Evolutionary conservation across 768 basidiomycete genomes (phyloP).

Genomic region (Russula lepida): DNA sequence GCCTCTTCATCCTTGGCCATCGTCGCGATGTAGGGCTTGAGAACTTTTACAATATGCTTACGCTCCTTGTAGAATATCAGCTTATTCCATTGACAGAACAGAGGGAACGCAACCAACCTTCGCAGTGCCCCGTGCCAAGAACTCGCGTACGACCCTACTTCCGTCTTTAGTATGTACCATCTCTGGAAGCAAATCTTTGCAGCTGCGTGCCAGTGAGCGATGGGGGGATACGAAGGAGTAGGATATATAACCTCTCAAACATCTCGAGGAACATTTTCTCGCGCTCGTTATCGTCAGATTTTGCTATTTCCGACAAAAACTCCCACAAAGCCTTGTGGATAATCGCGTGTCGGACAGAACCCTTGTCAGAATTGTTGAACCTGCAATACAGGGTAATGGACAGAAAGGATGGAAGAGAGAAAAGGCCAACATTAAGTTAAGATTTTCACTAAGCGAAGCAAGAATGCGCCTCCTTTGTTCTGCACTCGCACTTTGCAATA

Average conservation of each 20-base stretch:
- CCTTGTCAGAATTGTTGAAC: conserved; percentile 89
- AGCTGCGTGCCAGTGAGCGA: conserved; percentile 35
- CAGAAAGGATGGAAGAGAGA: not conserved
- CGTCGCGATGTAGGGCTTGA: conserved; percentile 83
- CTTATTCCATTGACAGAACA: not conserved
- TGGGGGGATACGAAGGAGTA: not conserved
- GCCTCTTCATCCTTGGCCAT: conserved; percentile 89
- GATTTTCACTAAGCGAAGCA: conserved; percentile 59
- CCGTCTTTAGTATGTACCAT: conserved; percentile 94
- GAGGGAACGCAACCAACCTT: conserved; percentile 43
- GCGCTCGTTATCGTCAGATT: conserved; percentile 52
- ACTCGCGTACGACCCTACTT: conserved; percentile 75
- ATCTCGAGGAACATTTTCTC: conserved; percentile 74
- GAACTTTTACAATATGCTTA: conserved; percentile 81
- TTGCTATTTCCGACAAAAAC: conserved; percentile 58
- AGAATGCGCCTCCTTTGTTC: conserved; percentile 64
- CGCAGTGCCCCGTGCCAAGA: conserved; percentile 73
- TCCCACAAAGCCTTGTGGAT: conserved; percentile 87
- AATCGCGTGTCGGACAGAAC: conserved; percentile 76
- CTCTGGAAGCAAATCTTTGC: conserved; percentile 79
- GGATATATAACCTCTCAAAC: conserved; percentile 53
- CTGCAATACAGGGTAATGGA: conserved; percentile 32
- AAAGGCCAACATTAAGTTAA: conserved; percentile 59
- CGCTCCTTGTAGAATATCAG: conserved; percentile 49
- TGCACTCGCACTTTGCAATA: conserved; percentile 54